These are phyloP conservation scores for Acer campestre DNA, from an alignment of 345 rosid genomes.

Conservation along the genomic window DNA sequence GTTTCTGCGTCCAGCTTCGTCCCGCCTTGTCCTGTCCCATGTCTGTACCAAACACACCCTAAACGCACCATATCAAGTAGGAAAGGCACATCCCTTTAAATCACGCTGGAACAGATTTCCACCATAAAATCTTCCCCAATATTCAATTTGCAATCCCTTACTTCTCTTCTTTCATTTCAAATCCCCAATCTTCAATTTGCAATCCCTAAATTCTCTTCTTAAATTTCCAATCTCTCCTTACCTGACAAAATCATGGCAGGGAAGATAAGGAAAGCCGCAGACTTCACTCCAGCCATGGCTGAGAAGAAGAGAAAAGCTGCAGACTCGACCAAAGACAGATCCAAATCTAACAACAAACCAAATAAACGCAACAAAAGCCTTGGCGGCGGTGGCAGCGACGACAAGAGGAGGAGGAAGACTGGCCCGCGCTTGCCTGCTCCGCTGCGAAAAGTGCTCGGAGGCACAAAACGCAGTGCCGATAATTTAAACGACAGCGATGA, in stretches of 20 bases:
- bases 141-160: too few relatives aligned
- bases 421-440: slow-evolving; percentile 82
- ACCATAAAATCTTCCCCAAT: too few relatives aligned
- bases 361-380: not conserved
- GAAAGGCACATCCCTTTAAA: too few relatives aligned
- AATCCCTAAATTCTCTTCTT: too few relatives aligned
- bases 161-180: too few relatives aligned
- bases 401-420: slow-evolving; percentile 33
- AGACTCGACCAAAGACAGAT: not conserved
- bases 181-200: too few relatives aligned
- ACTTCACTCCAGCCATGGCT: slow-evolving; percentile 7
- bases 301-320: slow-evolving; percentile 26
- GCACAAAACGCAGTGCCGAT: slow-evolving; percentile 34
- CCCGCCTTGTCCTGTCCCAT: too few relatives aligned
- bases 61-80: too few relatives aligned
- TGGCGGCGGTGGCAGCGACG: slow-evolving; percentile 1
- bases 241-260: not conserved
- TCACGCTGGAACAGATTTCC: too few relatives aligned
- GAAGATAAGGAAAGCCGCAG: not conserved
- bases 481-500: slow-evolving; percentile 44
- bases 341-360: not conserved
- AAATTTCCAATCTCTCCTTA: too few relatives aligned
- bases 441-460: slow-evolving; percentile 57
- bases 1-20: too few relatives aligned
- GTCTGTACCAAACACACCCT: too few relatives aligned